A percentile compares a stretch with the other conserved stretches of the same genome.
Conservation (phyloP, 345 rosid species). For the Aethionema arabicum region DNA sequence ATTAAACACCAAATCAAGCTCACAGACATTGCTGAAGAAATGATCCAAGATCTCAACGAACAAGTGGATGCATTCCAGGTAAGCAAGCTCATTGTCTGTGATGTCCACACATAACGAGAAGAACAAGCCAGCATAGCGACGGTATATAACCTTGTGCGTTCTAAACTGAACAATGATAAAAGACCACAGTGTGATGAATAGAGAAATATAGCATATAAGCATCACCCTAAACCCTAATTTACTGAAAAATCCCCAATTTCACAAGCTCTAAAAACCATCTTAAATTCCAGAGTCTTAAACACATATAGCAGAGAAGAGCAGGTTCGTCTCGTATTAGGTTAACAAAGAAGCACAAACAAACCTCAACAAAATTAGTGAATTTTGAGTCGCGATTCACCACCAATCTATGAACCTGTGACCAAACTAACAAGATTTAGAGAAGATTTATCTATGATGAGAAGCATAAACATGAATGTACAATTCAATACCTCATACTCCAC, state of each 20-base stretch:
- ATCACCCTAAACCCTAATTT: neutral
- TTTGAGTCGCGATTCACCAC: conserved; percentile 95
- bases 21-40: conserved; percentile 99
- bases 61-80: conserved; percentile 88
- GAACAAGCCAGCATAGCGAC: conserved; percentile 94
- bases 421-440: neutral
- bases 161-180: conserved; percentile 55
- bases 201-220: too few relatives aligned
- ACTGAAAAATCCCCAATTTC: neutral
- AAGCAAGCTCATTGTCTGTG: conserved; percentile 91
- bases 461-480: neutral
- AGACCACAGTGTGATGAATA: too few relatives aligned
- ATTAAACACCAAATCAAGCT: conserved; percentile 93
- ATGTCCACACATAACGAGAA: conserved; percentile 96
- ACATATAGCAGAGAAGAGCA: neutral
- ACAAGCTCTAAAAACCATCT: neutral
- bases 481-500: conserved; percentile 88
- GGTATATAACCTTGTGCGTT: conserved; percentile 89
- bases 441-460: too few relatives aligned
- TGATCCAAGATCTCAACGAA: conserved; percentile 97
- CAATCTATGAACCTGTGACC: conserved; percentile 85
- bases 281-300: neutral
- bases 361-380: conserved; percentile 97
- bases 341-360: conserved; percentile 29
- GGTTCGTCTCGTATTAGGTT: too few relatives aligned